A percentile compares a stretch with the other conserved stretches of the same genome.
Conservation (phyloP, 139 green algal genomes). For the Closterium sp. region DNA sequence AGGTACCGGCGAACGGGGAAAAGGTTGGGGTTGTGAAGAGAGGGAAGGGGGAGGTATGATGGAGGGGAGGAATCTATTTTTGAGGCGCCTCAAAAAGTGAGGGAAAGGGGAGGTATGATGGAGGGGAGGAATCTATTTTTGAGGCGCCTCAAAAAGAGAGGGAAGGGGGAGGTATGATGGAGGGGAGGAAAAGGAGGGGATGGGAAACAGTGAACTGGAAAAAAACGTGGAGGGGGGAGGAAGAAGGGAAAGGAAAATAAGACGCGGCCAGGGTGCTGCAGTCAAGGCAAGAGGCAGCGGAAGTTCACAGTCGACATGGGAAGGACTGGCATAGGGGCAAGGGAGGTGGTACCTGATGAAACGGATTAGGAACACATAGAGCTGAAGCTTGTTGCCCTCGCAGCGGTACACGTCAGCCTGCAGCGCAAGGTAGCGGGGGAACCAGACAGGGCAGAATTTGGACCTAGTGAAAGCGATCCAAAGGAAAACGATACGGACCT, state of each 20-base stretch:
- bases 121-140: too few species aligned
- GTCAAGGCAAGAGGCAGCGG: not conserved
- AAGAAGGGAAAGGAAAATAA: not conserved
- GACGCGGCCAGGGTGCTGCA: too few species aligned
- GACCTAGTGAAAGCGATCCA: too few species aligned
- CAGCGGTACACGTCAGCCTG: conserved; percentile 40
- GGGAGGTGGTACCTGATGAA: conserved; percentile 19
- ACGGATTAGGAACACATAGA: conserved; percentile 40
- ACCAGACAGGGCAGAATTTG: too few species aligned
- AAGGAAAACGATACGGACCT: too few species aligned
- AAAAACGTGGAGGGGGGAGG: not conserved
- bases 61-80: too few species aligned
- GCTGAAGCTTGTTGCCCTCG: conserved; percentile 32
- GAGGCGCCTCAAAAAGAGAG: too few species aligned
- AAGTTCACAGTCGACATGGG: not conserved
- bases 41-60: not conserved
- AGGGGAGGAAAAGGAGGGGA: not conserved
- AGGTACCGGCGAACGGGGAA: too few species aligned
- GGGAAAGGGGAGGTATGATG: too few species aligned
- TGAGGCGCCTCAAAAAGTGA: too few species aligned
- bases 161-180: not conserved
- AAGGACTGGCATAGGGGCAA: not conserved
- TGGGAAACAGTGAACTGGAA: not conserved
- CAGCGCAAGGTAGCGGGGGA: too few species aligned
- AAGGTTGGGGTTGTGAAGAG: not conserved